These are phyloP conservation scores for Aspergillus sp. DNA, from an alignment of 2,329 filamentous ascomycete species.

Conservation along the genomic window DNA sequence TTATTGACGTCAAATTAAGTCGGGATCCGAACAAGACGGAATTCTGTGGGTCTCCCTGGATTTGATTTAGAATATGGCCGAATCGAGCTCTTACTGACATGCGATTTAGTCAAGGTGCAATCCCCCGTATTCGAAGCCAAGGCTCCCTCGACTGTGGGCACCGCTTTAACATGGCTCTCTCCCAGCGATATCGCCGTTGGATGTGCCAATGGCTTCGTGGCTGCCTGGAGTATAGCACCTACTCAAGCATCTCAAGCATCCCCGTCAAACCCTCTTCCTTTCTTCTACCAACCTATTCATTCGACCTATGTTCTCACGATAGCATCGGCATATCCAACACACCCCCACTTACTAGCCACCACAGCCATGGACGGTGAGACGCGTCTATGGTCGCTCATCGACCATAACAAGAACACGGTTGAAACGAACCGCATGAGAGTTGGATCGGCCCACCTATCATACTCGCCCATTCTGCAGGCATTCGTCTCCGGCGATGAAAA, in stretches of 20 bases:
- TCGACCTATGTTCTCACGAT: conserved; percentile 40
- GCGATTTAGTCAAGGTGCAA: conserved; percentile 40
- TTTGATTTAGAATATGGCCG: neutral
- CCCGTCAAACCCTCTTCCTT: conserved; percentile 27
- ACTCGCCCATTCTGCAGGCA: conserved; percentile 56
- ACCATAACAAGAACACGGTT: conserved; percentile 46
- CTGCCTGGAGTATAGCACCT: conserved; percentile 50
- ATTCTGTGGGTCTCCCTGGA: conserved; percentile 28
- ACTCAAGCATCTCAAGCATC: conserved; percentile 6
- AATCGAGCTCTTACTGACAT: neutral
- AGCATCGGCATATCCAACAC: conserved; percentile 52
- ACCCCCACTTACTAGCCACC: conserved; percentile 53
- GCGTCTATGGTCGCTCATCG: conserved; percentile 54
- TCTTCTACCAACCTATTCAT: conserved; percentile 38
- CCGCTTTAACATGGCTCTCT: conserved; percentile 58
- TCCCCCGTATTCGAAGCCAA: conserved; percentile 51
- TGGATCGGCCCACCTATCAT: conserved; percentile 50
- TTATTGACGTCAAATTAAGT: conserved; percentile 51
- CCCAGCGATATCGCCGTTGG: conserved; percentile 55
- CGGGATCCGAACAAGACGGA: conserved; percentile 27
- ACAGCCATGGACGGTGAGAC: conserved; percentile 56
- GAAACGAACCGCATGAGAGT: conserved; percentile 51
- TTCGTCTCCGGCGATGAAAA: conserved; percentile 57
- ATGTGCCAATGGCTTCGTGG: conserved; percentile 57
- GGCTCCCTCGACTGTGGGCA: conserved; percentile 54